These are phyloP conservation scores for Termitomyces sp. DNA, from an alignment of 768 basidiomycete genomes.

Conservation along the genomic window DNA sequence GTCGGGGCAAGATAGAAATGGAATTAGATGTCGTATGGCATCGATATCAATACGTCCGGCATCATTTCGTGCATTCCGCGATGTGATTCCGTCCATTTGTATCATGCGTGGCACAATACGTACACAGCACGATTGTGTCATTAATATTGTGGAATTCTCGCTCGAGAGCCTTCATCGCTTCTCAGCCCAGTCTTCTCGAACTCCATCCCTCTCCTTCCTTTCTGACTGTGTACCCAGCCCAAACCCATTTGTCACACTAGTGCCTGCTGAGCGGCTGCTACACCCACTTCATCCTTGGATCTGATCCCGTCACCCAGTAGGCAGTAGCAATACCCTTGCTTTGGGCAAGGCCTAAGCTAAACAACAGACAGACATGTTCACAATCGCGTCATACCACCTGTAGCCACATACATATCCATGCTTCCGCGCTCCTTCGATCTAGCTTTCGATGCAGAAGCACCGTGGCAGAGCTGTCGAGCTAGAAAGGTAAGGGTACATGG, in stretches of 20 bases:
- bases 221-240: background rate
- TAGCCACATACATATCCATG: background rate
- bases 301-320: background rate
- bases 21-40: background rate
- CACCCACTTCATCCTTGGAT: background rate
- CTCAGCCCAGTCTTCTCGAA: background rate
- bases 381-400: background rate
- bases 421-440: conserved; percentile 11
- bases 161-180: background rate
- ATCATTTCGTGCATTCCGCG: background rate
- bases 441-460: conserved; percentile 12
- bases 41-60: background rate
- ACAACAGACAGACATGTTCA: background rate
- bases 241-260: conserved; percentile 2
- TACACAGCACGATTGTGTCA: conserved; percentile 7
- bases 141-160: conserved; percentile 5
- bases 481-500: background rate
- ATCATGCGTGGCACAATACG: conserved; percentile 11
- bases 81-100: conserved; percentile 2
- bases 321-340: background rate
- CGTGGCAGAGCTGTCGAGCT: conserved; percentile 4
- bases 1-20: background rate
- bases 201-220: conserved; percentile 1
- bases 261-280: conserved; percentile 1
- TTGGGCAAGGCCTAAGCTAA: background rate